Evolutionary conservation across 2,329 filamentous ascomycete species (phyloP).

Genomic region (Aaosphaeria arxii): DNA sequence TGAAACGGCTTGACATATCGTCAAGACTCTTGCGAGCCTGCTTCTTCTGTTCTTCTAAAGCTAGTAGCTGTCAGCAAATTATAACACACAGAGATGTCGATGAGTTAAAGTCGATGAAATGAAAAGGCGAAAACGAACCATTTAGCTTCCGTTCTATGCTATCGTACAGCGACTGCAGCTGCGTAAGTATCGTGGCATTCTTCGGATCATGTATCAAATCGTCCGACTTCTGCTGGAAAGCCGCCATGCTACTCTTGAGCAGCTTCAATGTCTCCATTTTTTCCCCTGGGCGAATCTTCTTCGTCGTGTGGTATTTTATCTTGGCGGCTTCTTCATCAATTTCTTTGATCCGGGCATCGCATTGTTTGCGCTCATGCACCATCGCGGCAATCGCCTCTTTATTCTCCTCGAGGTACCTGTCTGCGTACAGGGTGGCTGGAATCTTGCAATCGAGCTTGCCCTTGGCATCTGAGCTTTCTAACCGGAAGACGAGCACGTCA

Average conservation of each 20-base stretch:
- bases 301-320: constrained; percentile 30
- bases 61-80: constrained; percentile 24
- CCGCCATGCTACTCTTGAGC: constrained; percentile 37
- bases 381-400: constrained; percentile 47
- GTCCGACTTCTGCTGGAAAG: constrained; percentile 21
- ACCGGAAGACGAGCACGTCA: constrained; percentile 53
- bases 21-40: constrained; percentile 41
- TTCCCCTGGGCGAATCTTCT: constrained; percentile 19
- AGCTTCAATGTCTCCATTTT: constrained; percentile 36
- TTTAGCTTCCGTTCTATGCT: constrained; percentile 32
- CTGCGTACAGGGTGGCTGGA: constrained; percentile 55
- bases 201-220: constrained; percentile 9
- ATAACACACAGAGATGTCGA: too few species aligned
- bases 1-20: constrained; percentile 46
- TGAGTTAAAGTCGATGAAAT: neutral
- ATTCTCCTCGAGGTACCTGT: constrained; percentile 58
- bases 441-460: constrained; percentile 46
- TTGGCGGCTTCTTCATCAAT: constrained; percentile 36
- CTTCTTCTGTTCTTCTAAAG: constrained; percentile 42
- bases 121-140: constrained; percentile 12
- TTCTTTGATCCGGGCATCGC: constrained; percentile 22
- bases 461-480: constrained; percentile 32
- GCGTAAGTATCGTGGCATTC: constrained; percentile 18
- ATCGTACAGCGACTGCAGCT: constrained; percentile 27
- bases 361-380: constrained; percentile 38